Evolutionary conservation across 495 filamentous ascomycete species (phyloP).

Genomic region (Alectoria sarmentosa): DNA sequence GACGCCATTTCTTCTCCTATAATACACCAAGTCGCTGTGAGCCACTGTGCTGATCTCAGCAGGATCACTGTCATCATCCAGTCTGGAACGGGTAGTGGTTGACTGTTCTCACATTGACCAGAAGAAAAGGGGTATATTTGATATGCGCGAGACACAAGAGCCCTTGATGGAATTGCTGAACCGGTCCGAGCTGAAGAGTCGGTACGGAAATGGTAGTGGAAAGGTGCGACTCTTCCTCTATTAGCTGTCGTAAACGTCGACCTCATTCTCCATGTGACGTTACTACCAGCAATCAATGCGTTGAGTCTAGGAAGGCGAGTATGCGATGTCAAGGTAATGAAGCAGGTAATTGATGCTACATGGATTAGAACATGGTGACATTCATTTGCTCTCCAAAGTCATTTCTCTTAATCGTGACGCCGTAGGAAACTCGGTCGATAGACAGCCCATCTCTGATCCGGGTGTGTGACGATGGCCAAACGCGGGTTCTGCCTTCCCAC

Average conservation of each 20-base stretch:
- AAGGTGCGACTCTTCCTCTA: conserved; percentile 56
- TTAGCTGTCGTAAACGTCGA: conserved; percentile 24
- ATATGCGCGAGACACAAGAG: conserved; percentile 83
- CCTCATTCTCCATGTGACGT: background rate
- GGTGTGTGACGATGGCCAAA: background rate
- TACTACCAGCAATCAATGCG: background rate
- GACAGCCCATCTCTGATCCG: background rate
- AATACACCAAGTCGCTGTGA: background rate
- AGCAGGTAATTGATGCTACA: background rate
- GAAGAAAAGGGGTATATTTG: conserved; percentile 86
- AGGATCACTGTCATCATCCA: conserved; percentile 62
- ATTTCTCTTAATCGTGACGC: background rate
- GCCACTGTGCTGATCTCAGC: background rate
- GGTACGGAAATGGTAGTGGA: conserved; percentile 48
- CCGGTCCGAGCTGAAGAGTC: conserved; percentile 58
- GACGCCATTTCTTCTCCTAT: background rate
- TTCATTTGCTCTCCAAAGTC: background rate
- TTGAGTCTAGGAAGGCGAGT: background rate
- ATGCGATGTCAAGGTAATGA: background rate
- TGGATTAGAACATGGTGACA: background rate
- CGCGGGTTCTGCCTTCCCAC: conserved; percentile 14
- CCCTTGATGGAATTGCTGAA: conserved; percentile 65
- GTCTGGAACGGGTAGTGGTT: conserved; percentile 72
- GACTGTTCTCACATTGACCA: conserved; percentile 86
- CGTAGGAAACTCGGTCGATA: background rate